Percentiles rank a stretch among this genome's conserved stretches.
phyloP scores from a whole-genome alignment of 139 green algal genomes.

The Nannochloris sp. region DNA sequence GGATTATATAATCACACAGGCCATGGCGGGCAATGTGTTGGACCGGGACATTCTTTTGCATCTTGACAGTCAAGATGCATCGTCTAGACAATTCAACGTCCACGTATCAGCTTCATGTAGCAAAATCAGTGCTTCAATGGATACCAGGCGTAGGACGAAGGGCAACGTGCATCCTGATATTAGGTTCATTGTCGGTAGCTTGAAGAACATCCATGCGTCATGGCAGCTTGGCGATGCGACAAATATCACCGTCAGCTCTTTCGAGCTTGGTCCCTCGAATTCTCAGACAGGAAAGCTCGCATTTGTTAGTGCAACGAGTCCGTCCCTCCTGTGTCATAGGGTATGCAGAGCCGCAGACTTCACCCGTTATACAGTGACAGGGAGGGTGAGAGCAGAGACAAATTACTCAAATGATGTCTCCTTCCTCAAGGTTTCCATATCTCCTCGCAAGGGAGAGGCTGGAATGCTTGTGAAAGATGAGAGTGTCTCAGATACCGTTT shows the following conservation, averaged over 20 bases:
- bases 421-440: not conserved
- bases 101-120: constrained; percentile 22
- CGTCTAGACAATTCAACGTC: not conserved
- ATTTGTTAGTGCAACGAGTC: constrained; percentile 10
- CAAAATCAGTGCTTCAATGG: constrained; percentile 34
- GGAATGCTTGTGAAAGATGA: constrained; percentile 13
- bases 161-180: not conserved
- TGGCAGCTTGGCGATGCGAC: not conserved
- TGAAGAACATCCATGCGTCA: constrained; percentile 6
- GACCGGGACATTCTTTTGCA: constrained; percentile 20
- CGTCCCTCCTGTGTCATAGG: constrained; percentile 17
- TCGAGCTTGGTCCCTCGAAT: not conserved
- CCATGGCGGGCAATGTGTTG: not conserved
- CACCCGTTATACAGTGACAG: constrained; percentile 26
- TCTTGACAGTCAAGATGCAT: constrained; percentile 8
- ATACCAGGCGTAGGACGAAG: constrained; percentile 8
- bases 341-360: constrained; percentile 32
- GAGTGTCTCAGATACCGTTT: not conserved
- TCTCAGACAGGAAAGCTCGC: not conserved
- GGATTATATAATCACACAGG: constrained; percentile 22
- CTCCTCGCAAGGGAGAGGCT: constrained; percentile 8
- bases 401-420: not conserved
- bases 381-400: constrained; percentile 11
- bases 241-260: constrained; percentile 6
- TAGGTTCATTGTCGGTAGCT: constrained; percentile 18